Conservation (phyloP, 495 filamentous ascomycete genomes). For the Trypethelium eluteriae region DNA sequence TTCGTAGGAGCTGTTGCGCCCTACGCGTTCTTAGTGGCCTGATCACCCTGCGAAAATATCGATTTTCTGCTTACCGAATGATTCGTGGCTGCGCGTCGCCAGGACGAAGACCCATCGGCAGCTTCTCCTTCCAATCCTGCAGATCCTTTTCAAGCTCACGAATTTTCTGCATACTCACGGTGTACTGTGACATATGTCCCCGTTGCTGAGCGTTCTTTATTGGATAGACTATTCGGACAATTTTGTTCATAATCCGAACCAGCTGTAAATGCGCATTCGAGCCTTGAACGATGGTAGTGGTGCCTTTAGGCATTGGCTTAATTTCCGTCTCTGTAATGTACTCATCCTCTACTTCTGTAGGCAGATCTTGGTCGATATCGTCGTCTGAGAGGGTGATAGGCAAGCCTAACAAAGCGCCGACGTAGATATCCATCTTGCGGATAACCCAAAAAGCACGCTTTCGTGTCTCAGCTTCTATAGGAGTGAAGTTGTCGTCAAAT, state of each 20-base stretch:
- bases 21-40: slow-evolving; percentile 37
- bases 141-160: slow-evolving; percentile 85
- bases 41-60: background rate
- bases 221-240: slow-evolving; percentile 84
- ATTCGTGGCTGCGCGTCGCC: slow-evolving; percentile 67
- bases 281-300: slow-evolving; percentile 66
- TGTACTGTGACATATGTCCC: slow-evolving; percentile 46
- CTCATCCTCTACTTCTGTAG: slow-evolving; percentile 80
- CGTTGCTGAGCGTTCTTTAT: slow-evolving; percentile 58
- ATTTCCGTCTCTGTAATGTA: slow-evolving; percentile 77
- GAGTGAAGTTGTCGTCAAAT: slow-evolving; percentile 64
- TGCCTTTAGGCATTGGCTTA: slow-evolving; percentile 62
- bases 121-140: slow-evolving; percentile 69
- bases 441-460: slow-evolving; percentile 86
- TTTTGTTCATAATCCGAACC: slow-evolving; percentile 70
- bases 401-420: slow-evolving; percentile 79
- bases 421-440: slow-evolving; percentile 89
- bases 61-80: slow-evolving; percentile 55
- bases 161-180: slow-evolving; percentile 81
- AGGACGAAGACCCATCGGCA: slow-evolving; percentile 67
- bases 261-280: slow-evolving; percentile 79
- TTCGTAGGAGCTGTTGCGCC: slow-evolving; percentile 76
- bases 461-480: slow-evolving; percentile 75
- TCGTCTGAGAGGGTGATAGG: slow-evolving; percentile 77
- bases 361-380: slow-evolving; percentile 86